phyloP scores from a whole-genome alignment of 1,284 basidiomycete species.

The Ceratobasidium papillatum region DNA sequence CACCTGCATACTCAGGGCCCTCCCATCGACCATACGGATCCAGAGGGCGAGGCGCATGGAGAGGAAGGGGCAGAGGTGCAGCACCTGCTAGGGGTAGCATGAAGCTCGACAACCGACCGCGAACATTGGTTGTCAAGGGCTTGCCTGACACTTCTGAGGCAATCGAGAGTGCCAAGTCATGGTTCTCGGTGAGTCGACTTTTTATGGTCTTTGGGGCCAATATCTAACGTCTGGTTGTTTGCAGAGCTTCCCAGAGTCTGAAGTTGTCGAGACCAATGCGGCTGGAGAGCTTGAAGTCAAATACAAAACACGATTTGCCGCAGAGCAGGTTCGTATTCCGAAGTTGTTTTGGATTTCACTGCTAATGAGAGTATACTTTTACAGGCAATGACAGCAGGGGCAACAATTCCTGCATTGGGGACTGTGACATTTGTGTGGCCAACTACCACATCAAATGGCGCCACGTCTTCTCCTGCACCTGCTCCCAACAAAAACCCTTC shows the following conservation, averaged over 20 bases:
- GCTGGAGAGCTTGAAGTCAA: conserved; percentile 67
- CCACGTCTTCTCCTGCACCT: not conserved
- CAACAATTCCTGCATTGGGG: conserved; percentile 41
- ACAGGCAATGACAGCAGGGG: conserved; percentile 41
- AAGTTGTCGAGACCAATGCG: conserved; percentile 64
- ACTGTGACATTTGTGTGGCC: conserved; percentile 43
- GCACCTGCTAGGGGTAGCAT: conserved; percentile 69
- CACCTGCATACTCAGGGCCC: conserved; percentile 50
- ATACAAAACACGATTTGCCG: conserved; percentile 72
- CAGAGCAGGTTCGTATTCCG: conserved; percentile 69
- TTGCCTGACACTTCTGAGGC: conserved; percentile 59
- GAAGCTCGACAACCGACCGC: conserved; percentile 91
- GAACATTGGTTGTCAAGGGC: conserved; percentile 78
- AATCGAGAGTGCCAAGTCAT: conserved; percentile 72
- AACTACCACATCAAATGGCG: not conserved
- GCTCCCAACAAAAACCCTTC: conserved; percentile 22
- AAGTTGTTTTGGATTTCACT: not conserved
- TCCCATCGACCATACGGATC: conserved; percentile 53
- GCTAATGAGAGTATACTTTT: not conserved
- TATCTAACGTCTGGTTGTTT: conserved; percentile 24
- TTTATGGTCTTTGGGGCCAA: conserved; percentile 7
- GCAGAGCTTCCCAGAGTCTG: conserved; percentile 72
- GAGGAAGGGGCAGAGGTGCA: conserved; percentile 59
- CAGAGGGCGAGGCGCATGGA: conserved; percentile 50
- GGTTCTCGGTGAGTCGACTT: conserved; percentile 73